phyloP scores from a whole-genome alignment of 768 basidiomycete species.

The Paxillus rubicundulus region DNA sequence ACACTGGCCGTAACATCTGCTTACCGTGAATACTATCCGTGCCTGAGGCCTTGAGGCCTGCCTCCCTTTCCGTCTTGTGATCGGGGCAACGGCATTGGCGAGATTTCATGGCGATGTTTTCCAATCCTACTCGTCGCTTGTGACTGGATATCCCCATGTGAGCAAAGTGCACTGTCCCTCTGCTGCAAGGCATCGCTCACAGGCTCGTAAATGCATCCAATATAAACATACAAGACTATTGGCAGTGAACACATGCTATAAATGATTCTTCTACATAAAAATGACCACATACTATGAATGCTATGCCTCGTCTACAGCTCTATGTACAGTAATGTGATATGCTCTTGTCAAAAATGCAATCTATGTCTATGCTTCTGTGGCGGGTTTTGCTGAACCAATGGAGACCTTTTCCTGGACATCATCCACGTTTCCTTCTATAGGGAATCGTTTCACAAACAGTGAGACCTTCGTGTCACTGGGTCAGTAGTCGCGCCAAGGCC shows the following conservation, averaged over 20 bases:
- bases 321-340: slow-evolving; percentile 17
- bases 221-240: not conserved
- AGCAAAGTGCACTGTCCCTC: not conserved
- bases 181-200: not conserved
- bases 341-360: not conserved
- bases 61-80: no score
- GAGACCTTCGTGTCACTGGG: slow-evolving; percentile 22
- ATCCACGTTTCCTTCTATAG: slow-evolving; percentile 19
- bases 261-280: not conserved
- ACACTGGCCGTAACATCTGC: no score
- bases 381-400: slow-evolving; percentile 4
- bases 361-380: slow-evolving; percentile 17
- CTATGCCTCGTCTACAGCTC: slow-evolving; percentile 11
- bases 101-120: no score
- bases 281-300: slow-evolving; percentile 1
- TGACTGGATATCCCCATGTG: no score
- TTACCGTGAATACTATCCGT: no score
- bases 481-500: slow-evolving; percentile 7
- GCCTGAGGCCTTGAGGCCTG: no score
- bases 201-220: not conserved
- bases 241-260: not conserved
- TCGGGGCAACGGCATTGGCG: no score
- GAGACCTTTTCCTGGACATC: slow-evolving; percentile 20
- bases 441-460: slow-evolving; percentile 26
- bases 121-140: no score